Conservation (phyloP, 2,329 filamentous ascomycete genomes). For the Penicillium crustosum region DNA sequence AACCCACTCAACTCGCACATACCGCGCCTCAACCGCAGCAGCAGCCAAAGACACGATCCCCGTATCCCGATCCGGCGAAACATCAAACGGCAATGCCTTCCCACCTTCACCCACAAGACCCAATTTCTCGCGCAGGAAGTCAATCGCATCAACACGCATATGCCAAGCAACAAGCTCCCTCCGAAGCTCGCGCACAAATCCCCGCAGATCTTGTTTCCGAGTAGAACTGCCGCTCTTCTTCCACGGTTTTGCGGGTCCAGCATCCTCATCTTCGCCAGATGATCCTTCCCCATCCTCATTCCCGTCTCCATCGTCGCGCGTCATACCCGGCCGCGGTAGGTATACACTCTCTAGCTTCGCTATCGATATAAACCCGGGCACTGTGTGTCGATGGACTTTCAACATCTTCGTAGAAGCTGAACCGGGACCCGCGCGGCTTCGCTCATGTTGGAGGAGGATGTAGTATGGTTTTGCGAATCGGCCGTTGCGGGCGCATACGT, state of each 20-base stretch:
- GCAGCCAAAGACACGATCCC: slow-evolving; percentile 39
- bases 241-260: slow-evolving; percentile 20
- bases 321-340: slow-evolving; percentile 24
- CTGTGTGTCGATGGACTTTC: slow-evolving; percentile 45
- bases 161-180: slow-evolving; percentile 46
- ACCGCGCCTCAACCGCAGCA: slow-evolving; percentile 42
- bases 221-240: neutral
- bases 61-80: slow-evolving; percentile 26
- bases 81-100: slow-evolving; percentile 12
- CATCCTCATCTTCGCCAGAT: slow-evolving; percentile 11
- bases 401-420: slow-evolving; percentile 26
- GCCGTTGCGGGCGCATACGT: slow-evolving; percentile 42
- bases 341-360: slow-evolving; percentile 39
- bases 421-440: neutral
- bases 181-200: slow-evolving; percentile 41
- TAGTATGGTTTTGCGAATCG: slow-evolving; percentile 47
- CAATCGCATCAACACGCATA: slow-evolving; percentile 39
- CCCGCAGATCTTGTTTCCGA: slow-evolving; percentile 38
- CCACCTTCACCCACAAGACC: slow-evolving; percentile 26
- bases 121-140: slow-evolving; percentile 35
- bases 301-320: neutral
- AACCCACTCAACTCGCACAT: slow-evolving; percentile 46
- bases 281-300: neutral
- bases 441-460: slow-evolving; percentile 38
- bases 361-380: slow-evolving; percentile 47